Base-by-base conservation (phyloP, 78 protist genomes). In the Chrysochromulina tobinii region DNA sequence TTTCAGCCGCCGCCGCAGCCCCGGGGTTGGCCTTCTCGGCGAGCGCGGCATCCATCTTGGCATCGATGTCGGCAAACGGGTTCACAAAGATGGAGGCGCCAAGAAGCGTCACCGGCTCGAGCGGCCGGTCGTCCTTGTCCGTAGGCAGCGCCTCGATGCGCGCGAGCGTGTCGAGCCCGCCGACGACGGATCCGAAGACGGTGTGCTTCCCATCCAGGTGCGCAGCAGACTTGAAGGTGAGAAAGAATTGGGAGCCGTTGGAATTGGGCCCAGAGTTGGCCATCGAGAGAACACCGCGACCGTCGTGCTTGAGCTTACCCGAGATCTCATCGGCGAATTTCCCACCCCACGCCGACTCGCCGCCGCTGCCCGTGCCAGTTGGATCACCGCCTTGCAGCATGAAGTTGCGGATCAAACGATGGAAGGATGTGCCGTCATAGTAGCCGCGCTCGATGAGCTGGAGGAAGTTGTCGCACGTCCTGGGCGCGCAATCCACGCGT, bases 381-480 rank as follows among this genome's bases (percentile, higher is more conserved):
- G 93, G 93, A 27, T 91, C 93, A 14, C 93, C 93, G 17, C 91
- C 93, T 67, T 91, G 93, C 20, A 90, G 15, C 93, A 91, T 91
- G 55, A 91, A 91, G 69, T 64, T 64, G 20, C 38, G 27, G 0
- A 91, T 38, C 12, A 91, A 88, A 59, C 93, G 79, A 67, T 91
- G 93, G 79, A 91, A 85, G 21, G 15, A 12, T 9, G 38, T 18
- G 51, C 91, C 91, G 67, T 61, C 61, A 59, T 91, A 91, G 67
- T 90, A 90, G 6, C 93, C 93, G 4, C 58, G 1, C n/a, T 68
- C 61, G 61, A 23, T 0, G n/a, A 85, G 58, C 18, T 0, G 4
- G 25, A 91, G 7, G 58, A 91, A 91, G 64, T 91, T 91, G 53
- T 91, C 93, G 17, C 90, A 85, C 53, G 93, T 91, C n/a, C 2